Percentiles rank a stretch among this genome's conserved stretches.
Evolutionary conservation across 192 early-diverging fungal species (phyloP).

Genomic region (Umbelopsis ramanniana): DNA sequence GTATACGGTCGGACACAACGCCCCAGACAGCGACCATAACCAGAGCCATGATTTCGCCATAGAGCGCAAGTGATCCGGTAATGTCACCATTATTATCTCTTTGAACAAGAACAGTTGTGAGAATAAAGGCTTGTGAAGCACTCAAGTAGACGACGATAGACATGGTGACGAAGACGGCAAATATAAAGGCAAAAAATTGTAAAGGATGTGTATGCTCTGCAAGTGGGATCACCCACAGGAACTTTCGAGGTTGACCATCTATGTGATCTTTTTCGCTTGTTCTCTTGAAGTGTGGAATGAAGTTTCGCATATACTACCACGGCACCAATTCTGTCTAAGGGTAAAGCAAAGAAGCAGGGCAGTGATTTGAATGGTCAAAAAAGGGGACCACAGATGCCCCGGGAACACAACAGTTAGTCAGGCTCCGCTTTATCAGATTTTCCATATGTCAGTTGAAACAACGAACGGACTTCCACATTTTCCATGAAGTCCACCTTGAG

Average conservation of each 20-base stretch:
- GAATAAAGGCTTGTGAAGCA: slow-evolving; percentile 45
- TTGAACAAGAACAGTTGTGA: slow-evolving; percentile 37
- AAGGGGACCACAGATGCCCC: background rate
- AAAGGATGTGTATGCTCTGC: slow-evolving; percentile 22
- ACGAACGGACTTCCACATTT: too few species aligned
- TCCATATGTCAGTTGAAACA: background rate
- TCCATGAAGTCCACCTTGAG: too few species aligned
- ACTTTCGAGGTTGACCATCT: slow-evolving; percentile 25
- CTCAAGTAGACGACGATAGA: slow-evolving; percentile 45
- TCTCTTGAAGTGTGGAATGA: background rate
- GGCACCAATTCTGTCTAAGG: too few species aligned
- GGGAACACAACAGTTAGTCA: background rate
- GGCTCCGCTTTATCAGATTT: slow-evolving; percentile 16
- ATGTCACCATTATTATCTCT: slow-evolving; percentile 35
- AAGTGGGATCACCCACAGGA: slow-evolving; percentile 42
- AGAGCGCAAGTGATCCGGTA: slow-evolving; percentile 64
- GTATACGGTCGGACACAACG: slow-evolving; percentile 60
- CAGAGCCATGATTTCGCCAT: slow-evolving; percentile 66
- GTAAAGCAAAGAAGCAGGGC: too few species aligned
- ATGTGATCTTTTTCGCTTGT: background rate
- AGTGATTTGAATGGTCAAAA: background rate
- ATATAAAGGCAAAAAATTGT: slow-evolving; percentile 34
- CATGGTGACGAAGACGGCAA: slow-evolving; percentile 39
- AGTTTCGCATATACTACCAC: background rate
- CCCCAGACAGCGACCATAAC: slow-evolving; percentile 63